These are phyloP conservation scores for Brassica hybrid DNA, from an alignment of 441 rosid genomes.

Conservation along the genomic window DNA sequence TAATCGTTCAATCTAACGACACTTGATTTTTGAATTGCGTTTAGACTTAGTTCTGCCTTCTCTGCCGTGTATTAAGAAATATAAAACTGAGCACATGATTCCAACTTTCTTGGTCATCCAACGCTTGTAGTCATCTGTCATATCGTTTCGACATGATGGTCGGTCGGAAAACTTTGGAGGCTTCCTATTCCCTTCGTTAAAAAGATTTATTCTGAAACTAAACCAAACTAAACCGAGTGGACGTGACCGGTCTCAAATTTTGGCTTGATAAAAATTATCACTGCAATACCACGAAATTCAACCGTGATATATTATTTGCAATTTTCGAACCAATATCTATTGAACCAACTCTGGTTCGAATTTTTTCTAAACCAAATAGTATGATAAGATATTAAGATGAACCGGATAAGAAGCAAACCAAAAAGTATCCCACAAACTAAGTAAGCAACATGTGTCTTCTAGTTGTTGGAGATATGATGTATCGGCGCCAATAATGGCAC, in stretches of 20 bases:
- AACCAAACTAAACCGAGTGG: neutral
- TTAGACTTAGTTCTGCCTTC: neutral
- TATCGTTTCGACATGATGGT: too few relatives aligned
- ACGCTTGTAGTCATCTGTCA: neutral
- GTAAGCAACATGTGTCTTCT: neutral
- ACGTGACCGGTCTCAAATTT: neutral
- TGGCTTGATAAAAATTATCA: neutral
- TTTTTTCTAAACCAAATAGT: neutral
- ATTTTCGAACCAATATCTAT: neutral
- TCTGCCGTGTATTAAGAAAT: neutral
- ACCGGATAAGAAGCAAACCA: neutral
- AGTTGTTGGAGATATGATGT: neutral
- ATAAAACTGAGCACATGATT: neutral
- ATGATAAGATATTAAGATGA: neutral
- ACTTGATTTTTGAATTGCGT: neutral
- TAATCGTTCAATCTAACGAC: neutral
- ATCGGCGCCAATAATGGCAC: neutral
- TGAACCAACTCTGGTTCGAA: neutral
- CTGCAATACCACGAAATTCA: neutral
- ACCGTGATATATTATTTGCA: neutral
- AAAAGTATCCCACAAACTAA: neutral
- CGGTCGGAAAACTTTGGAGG: too few relatives aligned
- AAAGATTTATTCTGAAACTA: neutral
- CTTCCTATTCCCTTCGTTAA: neutral
- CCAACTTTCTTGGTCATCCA: neutral